Conservation (phyloP, 345 rosid species). For the Acer yangbiense region DNA sequence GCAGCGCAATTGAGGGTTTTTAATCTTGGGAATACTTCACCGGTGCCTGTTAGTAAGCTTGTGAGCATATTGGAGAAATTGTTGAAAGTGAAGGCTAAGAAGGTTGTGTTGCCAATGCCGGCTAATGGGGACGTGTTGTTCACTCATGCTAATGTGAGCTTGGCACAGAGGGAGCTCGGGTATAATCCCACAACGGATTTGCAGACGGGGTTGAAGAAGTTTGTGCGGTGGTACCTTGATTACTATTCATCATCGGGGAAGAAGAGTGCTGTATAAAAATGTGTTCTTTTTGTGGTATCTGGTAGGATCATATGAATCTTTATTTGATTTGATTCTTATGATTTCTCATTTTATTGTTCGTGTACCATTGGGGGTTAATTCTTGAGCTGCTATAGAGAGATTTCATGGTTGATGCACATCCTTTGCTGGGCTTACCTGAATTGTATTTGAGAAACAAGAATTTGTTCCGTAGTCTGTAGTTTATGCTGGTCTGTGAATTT, state of each 20-base stretch:
- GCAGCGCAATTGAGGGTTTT: conserved; percentile 29
- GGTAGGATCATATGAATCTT: conserved; percentile 24
- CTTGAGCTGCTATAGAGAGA: conserved; percentile 14
- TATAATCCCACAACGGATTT: conserved; percentile 31
- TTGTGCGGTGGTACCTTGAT: conserved; percentile 36
- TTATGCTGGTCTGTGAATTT: not conserved
- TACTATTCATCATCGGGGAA: conserved; percentile 20
- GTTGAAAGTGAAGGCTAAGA: conserved; percentile 39
- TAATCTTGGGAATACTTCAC: conserved; percentile 36
- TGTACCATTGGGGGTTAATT: not conserved
- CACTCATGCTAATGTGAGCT: conserved; percentile 37
- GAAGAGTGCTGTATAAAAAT: conserved; percentile 29
- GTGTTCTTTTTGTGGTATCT: conserved; percentile 16
- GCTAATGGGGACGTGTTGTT: conserved; percentile 38
- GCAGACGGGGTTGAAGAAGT: conserved; percentile 37
- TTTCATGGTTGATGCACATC: conserved; percentile 23
- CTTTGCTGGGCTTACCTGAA: conserved; percentile 19
- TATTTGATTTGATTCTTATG: conserved; percentile 26
- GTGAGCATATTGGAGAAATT: conserved; percentile 39
- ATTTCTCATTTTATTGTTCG: not conserved
- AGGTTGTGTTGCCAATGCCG: conserved; percentile 32
- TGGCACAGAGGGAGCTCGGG: conserved; percentile 34
- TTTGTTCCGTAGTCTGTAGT: not conserved
- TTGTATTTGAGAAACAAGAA: conserved; percentile 18
- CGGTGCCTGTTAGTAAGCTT: conserved; percentile 32